phyloP scores from a whole-genome alignment of 352 stramenopile genomes.

The Phytopythium aichiense region DNA sequence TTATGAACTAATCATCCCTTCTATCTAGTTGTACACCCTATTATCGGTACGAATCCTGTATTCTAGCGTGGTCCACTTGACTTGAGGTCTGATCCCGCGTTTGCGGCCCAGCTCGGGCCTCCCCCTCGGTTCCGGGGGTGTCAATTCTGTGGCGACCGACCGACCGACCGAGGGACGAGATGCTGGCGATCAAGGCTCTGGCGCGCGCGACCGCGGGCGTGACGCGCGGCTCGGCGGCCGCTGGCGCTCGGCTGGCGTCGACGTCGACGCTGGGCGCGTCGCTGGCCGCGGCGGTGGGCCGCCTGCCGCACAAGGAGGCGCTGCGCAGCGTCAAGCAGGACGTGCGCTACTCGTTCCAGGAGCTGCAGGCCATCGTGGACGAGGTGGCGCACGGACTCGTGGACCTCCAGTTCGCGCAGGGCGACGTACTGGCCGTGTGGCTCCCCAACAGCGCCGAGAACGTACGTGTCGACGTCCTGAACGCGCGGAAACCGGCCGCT shows the following conservation, averaged over 20 bases:
- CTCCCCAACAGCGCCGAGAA: slow-evolving; percentile 83
- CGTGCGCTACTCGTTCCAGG: slow-evolving; percentile 82
- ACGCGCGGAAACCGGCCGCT: not conserved
- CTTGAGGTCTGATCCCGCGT: not conserved
- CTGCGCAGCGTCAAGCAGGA: slow-evolving; percentile 82
- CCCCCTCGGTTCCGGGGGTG: slow-evolving; percentile 16
- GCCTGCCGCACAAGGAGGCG: slow-evolving; percentile 84
- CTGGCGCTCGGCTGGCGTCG: slow-evolving; percentile 36
- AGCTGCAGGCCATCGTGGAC: slow-evolving; percentile 70
- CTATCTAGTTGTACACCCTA: not conserved
- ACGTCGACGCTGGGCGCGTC: slow-evolving; percentile 47
- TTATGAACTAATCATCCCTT: not conserved
- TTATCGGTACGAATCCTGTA: not conserved
- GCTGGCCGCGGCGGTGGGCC: slow-evolving; percentile 70
- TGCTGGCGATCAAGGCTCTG: slow-evolving; percentile 65
- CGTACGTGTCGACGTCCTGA: slow-evolving; percentile 18
- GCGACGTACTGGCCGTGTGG: slow-evolving; percentile 81
- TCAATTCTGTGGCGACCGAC: slow-evolving; percentile 2
- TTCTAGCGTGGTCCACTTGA: not conserved
- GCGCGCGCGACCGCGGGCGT: slow-evolving; percentile 20
- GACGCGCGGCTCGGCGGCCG: slow-evolving; percentile 17
- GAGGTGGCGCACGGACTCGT: slow-evolving; percentile 77
- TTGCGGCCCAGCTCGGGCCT: not conserved
- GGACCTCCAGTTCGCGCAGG: slow-evolving; percentile 62
- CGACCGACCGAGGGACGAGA: slow-evolving; percentile 12